Percentiles rank a stretch among this genome's conserved stretches.
phyloP scores from a whole-genome alignment of 2,329 filamentous ascomycete genomes.

The Ceratocystis papillata region DNA sequence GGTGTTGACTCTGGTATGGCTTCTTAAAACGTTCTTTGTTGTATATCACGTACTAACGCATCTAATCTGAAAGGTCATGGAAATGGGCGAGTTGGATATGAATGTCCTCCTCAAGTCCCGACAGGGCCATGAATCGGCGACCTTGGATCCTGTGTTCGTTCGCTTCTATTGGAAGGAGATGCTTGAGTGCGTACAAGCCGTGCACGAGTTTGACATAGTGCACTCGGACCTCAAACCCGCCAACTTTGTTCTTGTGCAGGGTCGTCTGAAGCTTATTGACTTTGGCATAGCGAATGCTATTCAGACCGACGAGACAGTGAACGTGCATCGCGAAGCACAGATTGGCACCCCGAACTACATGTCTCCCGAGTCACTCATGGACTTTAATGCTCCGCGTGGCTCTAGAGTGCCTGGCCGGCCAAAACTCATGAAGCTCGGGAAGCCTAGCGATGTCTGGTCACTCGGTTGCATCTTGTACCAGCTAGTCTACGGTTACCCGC shows the following conservation, averaged over 20 bases:
- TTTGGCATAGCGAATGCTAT: constrained; percentile 98
- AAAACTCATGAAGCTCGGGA: constrained; percentile 90
- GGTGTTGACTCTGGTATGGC: constrained; percentile 67
- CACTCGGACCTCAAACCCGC: constrained; percentile 95
- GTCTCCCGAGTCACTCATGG: constrained; percentile 87
- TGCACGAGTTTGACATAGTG: constrained; percentile 84
- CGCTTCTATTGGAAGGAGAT: constrained; percentile 99
- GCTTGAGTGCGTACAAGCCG: constrained; percentile 85
- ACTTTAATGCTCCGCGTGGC: constrained; percentile 59
- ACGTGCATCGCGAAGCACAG: constrained; percentile 90
- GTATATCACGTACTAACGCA: neutral
- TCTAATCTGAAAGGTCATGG: constrained; percentile 62
- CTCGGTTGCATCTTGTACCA: constrained; percentile 94
- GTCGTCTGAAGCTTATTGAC: constrained; percentile 88
- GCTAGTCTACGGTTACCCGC: constrained; percentile 94
- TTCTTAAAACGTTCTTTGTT: too few relatives aligned
- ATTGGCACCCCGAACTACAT: constrained; percentile 98
- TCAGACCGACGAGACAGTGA: constrained; percentile 87
- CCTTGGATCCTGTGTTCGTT: constrained; percentile 79
- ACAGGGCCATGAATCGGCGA: constrained; percentile 59
- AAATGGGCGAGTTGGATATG: constrained; percentile 89
- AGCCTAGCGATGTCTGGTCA: constrained; percentile 92
- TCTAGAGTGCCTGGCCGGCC: constrained; percentile 36
- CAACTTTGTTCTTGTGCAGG: constrained; percentile 89
- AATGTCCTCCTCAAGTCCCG: constrained; percentile 70